These are phyloP conservation scores for Cajanus cajan DNA, from an alignment of 306 rosid species.

Conservation along the genomic window DNA sequence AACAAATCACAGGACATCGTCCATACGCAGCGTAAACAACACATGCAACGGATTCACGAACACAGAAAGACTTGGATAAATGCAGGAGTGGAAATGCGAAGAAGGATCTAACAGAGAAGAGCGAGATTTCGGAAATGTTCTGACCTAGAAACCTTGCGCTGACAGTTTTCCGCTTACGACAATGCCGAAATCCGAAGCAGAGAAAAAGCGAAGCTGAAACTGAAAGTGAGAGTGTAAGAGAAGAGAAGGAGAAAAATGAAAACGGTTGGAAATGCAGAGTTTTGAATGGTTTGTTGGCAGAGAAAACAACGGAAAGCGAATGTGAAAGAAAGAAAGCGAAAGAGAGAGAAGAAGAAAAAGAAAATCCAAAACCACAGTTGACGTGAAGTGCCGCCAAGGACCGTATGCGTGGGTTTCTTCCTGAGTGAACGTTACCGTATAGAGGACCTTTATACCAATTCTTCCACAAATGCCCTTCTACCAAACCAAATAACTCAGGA, in stretches of 20 bases:
- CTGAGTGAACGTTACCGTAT: constrained; percentile 6
- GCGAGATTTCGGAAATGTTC: constrained; percentile 32
- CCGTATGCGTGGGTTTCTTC: background rate
- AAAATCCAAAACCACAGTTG: constrained; percentile 47
- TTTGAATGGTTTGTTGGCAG: background rate
- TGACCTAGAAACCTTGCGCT: constrained; percentile 21
- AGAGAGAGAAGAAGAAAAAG: background rate
- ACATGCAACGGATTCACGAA: constrained; percentile 6
- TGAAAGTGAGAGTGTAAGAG: background rate
- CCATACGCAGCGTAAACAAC: constrained; percentile 7
- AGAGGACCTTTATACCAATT: background rate
- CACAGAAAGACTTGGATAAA: background rate
- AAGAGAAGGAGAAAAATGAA: background rate
- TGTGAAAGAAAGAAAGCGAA: background rate
- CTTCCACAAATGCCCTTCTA: constrained; percentile 2
- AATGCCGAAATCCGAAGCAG: background rate
- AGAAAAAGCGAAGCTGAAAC: constrained; percentile 13
- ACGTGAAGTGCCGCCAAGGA: constrained; percentile 49
- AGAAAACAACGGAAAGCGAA: constrained; percentile 12
- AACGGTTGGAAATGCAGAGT: constrained; percentile 7
- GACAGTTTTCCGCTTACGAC: background rate
- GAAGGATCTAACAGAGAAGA: constrained; percentile 37
- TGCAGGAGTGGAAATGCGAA: background rate
- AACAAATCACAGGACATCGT: too few species aligned
- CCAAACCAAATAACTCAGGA: background rate